These are phyloP conservation scores for Fraxinus excelsior DNA, from an alignment of 257 asterid species.

Conservation along the genomic window DNA sequence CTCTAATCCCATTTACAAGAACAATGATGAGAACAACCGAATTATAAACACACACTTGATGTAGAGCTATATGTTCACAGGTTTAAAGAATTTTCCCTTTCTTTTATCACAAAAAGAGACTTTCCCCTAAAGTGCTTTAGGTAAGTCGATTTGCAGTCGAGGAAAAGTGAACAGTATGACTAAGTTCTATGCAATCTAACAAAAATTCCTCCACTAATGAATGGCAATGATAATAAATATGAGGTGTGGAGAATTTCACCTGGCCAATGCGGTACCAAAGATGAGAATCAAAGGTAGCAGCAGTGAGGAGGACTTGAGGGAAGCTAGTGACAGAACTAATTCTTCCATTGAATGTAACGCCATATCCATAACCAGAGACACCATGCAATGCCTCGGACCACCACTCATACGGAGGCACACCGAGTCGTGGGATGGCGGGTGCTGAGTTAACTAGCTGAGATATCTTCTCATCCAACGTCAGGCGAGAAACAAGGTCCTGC, in stretches of 20 bases:
- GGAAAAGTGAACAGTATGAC: too few species aligned
- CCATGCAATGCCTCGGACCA: constrained; percentile 97
- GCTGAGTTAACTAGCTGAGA: constrained; percentile 80
- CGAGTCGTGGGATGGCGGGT: constrained; percentile 69
- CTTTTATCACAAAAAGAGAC: not conserved
- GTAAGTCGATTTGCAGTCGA: not conserved
- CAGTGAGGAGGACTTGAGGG: constrained; percentile 90
- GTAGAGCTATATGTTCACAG: not conserved
- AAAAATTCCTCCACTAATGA: not conserved
- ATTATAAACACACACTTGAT: not conserved
- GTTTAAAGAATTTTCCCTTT: not conserved
- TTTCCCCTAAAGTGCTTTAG: not conserved
- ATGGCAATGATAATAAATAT: not conserved
- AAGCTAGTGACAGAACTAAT: constrained; percentile 74
- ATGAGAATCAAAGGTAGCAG: constrained; percentile 69
- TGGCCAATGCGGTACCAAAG: constrained; percentile 91
- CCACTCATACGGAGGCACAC: constrained; percentile 83
- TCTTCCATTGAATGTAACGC: constrained; percentile 53
- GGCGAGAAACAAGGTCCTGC: constrained; percentile 67
- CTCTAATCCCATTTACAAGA: not conserved
- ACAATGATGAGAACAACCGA: not conserved
- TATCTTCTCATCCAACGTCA: constrained; percentile 78
- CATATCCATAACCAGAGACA: constrained; percentile 69
- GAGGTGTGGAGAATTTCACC: constrained; percentile 26
- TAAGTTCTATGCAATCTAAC: not conserved